Evolutionary conservation across 1,139 yeast genomes (phyloP).

Genomic region (Kurtzmaniella quercitrusa): DNA sequence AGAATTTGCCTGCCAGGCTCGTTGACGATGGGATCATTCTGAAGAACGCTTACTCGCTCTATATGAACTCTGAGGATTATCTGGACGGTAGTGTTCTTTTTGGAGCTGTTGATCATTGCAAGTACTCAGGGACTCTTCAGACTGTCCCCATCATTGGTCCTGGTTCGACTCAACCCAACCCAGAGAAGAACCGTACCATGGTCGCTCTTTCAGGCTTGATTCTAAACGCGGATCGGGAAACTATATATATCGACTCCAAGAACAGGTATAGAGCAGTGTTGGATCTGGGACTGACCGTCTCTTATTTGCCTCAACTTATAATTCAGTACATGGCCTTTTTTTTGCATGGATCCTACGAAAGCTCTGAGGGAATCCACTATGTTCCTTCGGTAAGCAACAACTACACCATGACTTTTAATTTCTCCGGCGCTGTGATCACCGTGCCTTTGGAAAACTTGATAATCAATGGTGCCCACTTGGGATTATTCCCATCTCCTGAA

Average conservation of each 20-base stretch:
- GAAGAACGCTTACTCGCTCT: conserved; percentile 48
- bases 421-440: conserved; percentile 33
- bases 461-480: conserved; percentile 21
- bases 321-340: conserved; percentile 22
- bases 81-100: conserved; percentile 39
- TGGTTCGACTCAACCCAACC: conserved; percentile 12
- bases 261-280: conserved; percentile 27
- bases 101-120: conserved; percentile 51
- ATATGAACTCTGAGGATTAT: conserved; percentile 34
- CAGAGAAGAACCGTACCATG: conserved; percentile 23
- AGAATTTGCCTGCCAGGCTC: conserved; percentile 15
- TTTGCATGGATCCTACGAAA: conserved; percentile 22
- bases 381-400: conserved; percentile 12
- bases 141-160: conserved; percentile 29
- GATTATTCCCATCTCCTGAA: conserved; percentile 16
- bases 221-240: conserved; percentile 10
- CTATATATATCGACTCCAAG: conserved; percentile 13
- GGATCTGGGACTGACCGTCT: conserved; percentile 42
- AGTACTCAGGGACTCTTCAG: conserved; percentile 33
- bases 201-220: conserved; percentile 19
- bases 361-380: conserved; percentile 19
- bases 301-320: conserved; percentile 27
- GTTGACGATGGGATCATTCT: conserved; percentile 35
- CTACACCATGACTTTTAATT: conserved; percentile 27
- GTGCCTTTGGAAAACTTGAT: conserved; percentile 33